Evolutionary conservation across 2,329 filamentous ascomycete genomes (phyloP).

Genomic region (Huntiella omanensis): DNA sequence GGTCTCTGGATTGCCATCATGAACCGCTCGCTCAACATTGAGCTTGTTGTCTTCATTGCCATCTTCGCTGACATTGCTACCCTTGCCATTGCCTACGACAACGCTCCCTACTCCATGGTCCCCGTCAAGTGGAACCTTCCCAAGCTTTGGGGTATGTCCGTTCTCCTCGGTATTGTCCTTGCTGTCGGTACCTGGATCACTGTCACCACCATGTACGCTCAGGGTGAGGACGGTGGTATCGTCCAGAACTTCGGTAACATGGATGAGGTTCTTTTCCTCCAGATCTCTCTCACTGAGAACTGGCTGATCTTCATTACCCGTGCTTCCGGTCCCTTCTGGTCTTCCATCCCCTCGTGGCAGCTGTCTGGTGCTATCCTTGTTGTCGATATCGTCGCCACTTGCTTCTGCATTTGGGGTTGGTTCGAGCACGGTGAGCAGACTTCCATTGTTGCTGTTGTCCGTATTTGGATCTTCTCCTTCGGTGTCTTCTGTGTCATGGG

Average conservation of each 20-base stretch:
- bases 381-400: slow-evolving; percentile 67
- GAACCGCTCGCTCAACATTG: slow-evolving; percentile 67
- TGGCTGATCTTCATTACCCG: slow-evolving; percentile 95
- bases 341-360: slow-evolving; percentile 74
- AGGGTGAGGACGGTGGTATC: slow-evolving; percentile 56
- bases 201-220: slow-evolving; percentile 60
- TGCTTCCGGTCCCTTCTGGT: slow-evolving; percentile 85
- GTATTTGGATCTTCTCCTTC: slow-evolving; percentile 82
- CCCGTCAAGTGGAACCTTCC: slow-evolving; percentile 92
- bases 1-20: slow-evolving; percentile 82
- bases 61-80: slow-evolving; percentile 90
- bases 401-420: slow-evolving; percentile 74
- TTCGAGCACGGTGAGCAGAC: slow-evolving; percentile 48
- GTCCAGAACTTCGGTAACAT: slow-evolving; percentile 74
- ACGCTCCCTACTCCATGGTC: slow-evolving; percentile 66
- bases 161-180: slow-evolving; percentile 64
- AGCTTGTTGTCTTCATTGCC: slow-evolving; percentile 82
- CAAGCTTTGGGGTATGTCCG: slow-evolving; percentile 78
- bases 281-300: slow-evolving; percentile 82
- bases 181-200: slow-evolving; percentile 77
- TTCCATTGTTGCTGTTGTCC: slow-evolving; percentile 66
- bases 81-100: slow-evolving; percentile 83
- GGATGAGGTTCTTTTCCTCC: slow-evolving; percentile 70
- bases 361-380: slow-evolving; percentile 57
- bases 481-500: slow-evolving; percentile 75